Percentiles rank a stretch among this genome's conserved stretches.
Evolutionary conservation across 768 basidiomycete genomes (phyloP).

Genomic region (Astraeus odoratus): DNA sequence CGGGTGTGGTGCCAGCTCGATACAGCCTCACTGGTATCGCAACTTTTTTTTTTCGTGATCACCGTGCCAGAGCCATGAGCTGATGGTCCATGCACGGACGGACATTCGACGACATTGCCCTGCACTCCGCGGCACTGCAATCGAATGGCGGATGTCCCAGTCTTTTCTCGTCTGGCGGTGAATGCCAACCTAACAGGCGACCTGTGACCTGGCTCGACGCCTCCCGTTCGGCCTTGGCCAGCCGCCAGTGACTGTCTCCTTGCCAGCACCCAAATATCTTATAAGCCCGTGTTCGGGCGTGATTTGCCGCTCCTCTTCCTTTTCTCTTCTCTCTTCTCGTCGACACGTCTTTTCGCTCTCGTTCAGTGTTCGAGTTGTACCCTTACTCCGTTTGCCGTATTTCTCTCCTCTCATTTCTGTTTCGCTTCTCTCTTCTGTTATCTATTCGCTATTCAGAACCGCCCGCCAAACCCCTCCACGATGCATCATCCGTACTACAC

Average conservation of each 20-base stretch:
- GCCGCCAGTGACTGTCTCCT: too few species aligned
- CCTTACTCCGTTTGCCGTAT: not conserved
- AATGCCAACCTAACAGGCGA: too few species aligned
- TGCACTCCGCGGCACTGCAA: too few species aligned
- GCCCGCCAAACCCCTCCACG: not conserved
- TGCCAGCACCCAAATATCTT: too few species aligned
- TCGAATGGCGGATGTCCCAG: too few species aligned
- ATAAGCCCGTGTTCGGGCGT: not conserved
- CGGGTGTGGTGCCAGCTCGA: too few species aligned
- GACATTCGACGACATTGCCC: too few species aligned
- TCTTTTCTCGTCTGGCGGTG: too few species aligned
- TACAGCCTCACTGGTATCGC: too few species aligned
- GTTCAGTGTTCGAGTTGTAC: not conserved
- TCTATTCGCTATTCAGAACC: not conserved
- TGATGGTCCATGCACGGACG: too few species aligned
- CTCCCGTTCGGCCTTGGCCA: not conserved
- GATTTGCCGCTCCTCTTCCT: not conserved
- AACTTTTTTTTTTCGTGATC: too few species aligned
- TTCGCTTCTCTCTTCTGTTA: not conserved
- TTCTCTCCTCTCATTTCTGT: not conserved
- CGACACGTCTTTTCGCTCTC: not conserved
- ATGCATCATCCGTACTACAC: conserved; percentile 1
- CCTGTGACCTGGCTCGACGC: not conserved
- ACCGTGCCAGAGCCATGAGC: too few species aligned
- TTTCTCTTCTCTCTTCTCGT: not conserved